phyloP scores from a whole-genome alignment of 2,329 filamentous ascomycete species.

The Monosporascus ibericus region DNA sequence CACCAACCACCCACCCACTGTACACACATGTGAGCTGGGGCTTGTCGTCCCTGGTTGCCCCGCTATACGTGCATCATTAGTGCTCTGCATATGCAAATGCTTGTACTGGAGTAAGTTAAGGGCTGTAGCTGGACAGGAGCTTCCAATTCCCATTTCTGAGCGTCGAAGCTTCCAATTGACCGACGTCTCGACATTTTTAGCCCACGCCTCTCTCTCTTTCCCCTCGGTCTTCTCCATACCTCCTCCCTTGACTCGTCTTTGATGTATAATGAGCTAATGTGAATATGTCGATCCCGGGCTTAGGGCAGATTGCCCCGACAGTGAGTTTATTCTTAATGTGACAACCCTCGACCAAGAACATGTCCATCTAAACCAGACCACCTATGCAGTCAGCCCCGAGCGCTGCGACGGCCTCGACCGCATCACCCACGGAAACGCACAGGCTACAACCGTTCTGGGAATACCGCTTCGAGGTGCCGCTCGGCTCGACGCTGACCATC shows the following conservation, averaged over 20 bases:
- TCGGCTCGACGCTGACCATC: slow-evolving; percentile 35
- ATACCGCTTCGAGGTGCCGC: slow-evolving; percentile 71
- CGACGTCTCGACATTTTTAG: too few species aligned
- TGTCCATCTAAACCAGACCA: not conserved
- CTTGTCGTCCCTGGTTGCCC: too few species aligned
- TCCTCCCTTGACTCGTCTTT: too few species aligned
- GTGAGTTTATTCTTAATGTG: slow-evolving; percentile 31
- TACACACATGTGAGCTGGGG: too few species aligned
- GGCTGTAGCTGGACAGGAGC: too few species aligned
- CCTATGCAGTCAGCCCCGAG: slow-evolving; percentile 14
- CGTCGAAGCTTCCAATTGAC: not conserved
- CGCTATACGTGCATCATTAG: too few species aligned
- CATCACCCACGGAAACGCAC: slow-evolving; percentile 39
- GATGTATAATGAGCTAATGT: slow-evolving; percentile 9
- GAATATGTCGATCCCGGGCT: slow-evolving; percentile 66
- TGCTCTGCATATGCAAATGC: too few species aligned
- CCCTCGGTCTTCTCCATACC: not conserved
- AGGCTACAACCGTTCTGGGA: slow-evolving; percentile 60
- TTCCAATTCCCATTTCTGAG: too few species aligned
- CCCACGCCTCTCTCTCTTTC: not conserved
- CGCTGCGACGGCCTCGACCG: slow-evolving; percentile 12
- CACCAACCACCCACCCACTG: too few species aligned
- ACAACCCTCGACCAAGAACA: not conserved
- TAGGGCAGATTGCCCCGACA: slow-evolving; percentile 60
- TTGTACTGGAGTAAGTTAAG: too few species aligned